A percentile compares a stretch with the other conserved stretches of the same genome.
phyloP scores from a whole-genome alignment of 106 monocot genomes.

The Dendrobium huoshanense region DNA sequence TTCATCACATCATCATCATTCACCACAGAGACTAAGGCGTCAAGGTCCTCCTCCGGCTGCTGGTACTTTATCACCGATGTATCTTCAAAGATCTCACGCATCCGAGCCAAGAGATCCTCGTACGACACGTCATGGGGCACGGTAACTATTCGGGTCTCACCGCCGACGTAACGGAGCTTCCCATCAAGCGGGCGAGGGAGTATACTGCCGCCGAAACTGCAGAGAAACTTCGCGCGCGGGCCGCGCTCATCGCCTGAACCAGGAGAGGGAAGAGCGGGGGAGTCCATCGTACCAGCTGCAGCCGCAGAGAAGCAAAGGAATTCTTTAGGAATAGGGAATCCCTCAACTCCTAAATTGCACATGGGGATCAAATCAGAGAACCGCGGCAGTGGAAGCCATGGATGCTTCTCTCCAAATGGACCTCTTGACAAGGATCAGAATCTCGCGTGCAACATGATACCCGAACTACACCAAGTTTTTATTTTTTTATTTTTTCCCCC shows the following conservation, averaged over 20 bases:
- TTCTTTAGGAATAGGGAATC: background rate
- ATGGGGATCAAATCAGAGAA: slow-evolving; percentile 13
- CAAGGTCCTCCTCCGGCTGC: slow-evolving; percentile 95
- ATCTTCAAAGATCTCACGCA: slow-evolving; percentile 75
- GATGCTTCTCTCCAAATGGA: background rate
- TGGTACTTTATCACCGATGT: slow-evolving; percentile 69
- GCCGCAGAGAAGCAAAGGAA: background rate
- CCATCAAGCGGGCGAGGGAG: slow-evolving; percentile 93
- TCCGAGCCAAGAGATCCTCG: slow-evolving; percentile 45
- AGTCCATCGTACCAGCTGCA: background rate
- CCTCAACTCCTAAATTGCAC: slow-evolving; percentile 8
- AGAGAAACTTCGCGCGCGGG: slow-evolving; percentile 76
- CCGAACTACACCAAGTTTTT: background rate
- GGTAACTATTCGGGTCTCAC: slow-evolving; percentile 84
- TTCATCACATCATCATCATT: slow-evolving; percentile 91
- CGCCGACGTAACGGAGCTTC: slow-evolving; percentile 92
- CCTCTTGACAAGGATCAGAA: background rate
- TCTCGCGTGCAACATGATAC: background rate
- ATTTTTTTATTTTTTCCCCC: background rate
- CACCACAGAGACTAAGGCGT: slow-evolving; percentile 86
- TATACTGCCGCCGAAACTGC: slow-evolving; percentile 90
- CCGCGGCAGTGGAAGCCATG: slow-evolving; percentile 7
- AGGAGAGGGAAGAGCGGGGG: slow-evolving; percentile 9
- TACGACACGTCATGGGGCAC: slow-evolving; percentile 53
- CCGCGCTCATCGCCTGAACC: slow-evolving; percentile 28